Evolutionary conservation across 352 stramenopile genomes (phyloP).

Genomic region (Globisporangium recalcitrans): DNA sequence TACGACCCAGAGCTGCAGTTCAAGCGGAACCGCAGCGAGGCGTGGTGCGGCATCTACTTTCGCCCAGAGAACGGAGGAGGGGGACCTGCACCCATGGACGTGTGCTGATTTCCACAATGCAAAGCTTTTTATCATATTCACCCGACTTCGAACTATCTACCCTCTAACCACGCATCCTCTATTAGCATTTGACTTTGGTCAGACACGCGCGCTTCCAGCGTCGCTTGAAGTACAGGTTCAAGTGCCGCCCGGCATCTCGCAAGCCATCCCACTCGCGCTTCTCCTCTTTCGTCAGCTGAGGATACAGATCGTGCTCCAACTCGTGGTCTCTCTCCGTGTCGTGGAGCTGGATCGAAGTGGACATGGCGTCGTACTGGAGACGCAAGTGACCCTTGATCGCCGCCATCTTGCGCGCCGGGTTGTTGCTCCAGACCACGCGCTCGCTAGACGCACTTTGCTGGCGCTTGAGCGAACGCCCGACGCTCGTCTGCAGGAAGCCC

Average conservation of each 20-base stretch:
- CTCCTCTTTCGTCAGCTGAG: conserved; percentile 14
- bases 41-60: conserved; percentile 78
- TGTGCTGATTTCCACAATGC: conserved; percentile 25
- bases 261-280: conserved; percentile 17
- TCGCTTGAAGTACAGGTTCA: conserved; percentile 54
- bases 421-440: conserved; percentile 50
- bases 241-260: conserved; percentile 23
- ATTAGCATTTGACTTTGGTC: conserved; percentile 1
- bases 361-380: conserved; percentile 38
- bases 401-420: conserved; percentile 39
- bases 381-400: conserved; percentile 31
- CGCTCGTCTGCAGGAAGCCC: conserved; percentile 33
- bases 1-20: conserved; percentile 77
- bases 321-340: conserved; percentile 38
- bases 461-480: conserved; percentile 40
- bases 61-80: conserved; percentile 29
- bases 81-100: conserved; percentile 39
- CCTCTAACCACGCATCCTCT: background rate
- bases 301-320: conserved; percentile 29
- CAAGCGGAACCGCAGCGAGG: conserved; percentile 74
- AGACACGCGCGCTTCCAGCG: conserved; percentile 23
- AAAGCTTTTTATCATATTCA: conserved; percentile 1
- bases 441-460: conserved; percentile 21
- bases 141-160: background rate
- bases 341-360: conserved; percentile 30